Percentiles rank a stretch among this genome's conserved stretches.
Conservation (phyloP, 1,284 basidiomycete species). For the Fomitopsis palustris region DNA sequence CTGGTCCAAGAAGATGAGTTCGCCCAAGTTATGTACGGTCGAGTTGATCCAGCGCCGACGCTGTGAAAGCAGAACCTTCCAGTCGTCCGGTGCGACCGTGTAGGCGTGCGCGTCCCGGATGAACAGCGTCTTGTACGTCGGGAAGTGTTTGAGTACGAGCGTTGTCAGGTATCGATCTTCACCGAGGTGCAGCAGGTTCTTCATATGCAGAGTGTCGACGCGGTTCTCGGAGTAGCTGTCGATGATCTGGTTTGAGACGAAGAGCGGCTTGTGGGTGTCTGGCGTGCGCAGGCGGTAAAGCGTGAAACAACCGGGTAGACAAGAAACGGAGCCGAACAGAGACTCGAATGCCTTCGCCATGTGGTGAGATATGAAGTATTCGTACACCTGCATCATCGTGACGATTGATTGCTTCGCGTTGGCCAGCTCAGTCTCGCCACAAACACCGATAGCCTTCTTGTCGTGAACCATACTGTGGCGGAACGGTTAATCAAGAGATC, state of each 20-base stretch:
- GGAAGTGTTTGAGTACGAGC: slow-evolving; percentile 92
- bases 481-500: slow-evolving; percentile 11
- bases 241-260: slow-evolving; percentile 88
- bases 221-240: slow-evolving; percentile 95
- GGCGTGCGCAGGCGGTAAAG: slow-evolving; percentile 90
- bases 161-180: slow-evolving; percentile 99
- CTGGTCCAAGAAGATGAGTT: slow-evolving; percentile 89
- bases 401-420: slow-evolving; percentile 93
- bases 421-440: slow-evolving; percentile 88
- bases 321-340: slow-evolving; percentile 93
- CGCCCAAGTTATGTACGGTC: slow-evolving; percentile 95
- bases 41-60: slow-evolving; percentile 99
- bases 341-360: slow-evolving; percentile 98
- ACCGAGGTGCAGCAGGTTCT: slow-evolving; percentile 94
- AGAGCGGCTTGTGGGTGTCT: slow-evolving; percentile 88
- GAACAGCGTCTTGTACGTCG: slow-evolving; percentile 91
- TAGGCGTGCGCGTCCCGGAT: slow-evolving; percentile 90
- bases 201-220: slow-evolving; percentile 97
- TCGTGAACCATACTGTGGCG: slow-evolving; percentile 85
- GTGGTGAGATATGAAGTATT: slow-evolving; percentile 97
- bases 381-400: slow-evolving; percentile 98
- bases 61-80: slow-evolving; percentile 94
- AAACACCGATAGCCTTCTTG: slow-evolving; percentile 91
- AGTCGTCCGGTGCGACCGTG: slow-evolving; percentile 90
- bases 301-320: slow-evolving; percentile 97